Evolutionary conservation across 257 asterid species (phyloP).

Genomic region (Paraleonurus japonicus): DNA sequence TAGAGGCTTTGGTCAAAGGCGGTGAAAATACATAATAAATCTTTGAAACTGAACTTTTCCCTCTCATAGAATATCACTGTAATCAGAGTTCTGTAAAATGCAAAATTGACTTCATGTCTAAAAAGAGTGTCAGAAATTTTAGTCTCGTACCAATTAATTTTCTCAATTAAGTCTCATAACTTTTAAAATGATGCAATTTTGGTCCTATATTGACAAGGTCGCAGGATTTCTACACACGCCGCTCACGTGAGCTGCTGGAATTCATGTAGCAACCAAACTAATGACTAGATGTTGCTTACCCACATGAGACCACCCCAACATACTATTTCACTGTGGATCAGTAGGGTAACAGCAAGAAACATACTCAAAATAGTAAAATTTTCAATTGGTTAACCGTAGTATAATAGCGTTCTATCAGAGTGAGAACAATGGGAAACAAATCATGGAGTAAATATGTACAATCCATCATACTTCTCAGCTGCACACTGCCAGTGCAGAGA

Average conservation of each 20-base stretch:
- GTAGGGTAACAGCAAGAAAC: not conserved
- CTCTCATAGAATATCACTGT: not conserved
- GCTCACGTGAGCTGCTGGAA: too few relatives aligned
- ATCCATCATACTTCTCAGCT: conserved; percentile 98
- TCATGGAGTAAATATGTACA: conserved; percentile 38
- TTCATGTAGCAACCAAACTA: too few relatives aligned
- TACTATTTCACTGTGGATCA: not conserved
- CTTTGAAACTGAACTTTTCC: not conserved
- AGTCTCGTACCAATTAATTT: too few relatives aligned
- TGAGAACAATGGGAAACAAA: conserved; percentile 13
- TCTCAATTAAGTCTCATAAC: too few relatives aligned
- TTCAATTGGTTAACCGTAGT: not conserved
- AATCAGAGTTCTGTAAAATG: too few relatives aligned
- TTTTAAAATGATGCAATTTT: too few relatives aligned
- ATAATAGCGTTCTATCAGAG: not conserved
- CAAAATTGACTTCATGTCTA: too few relatives aligned
- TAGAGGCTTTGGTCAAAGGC: not conserved
- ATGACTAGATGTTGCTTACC: too few relatives aligned
- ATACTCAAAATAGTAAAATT: not conserved
- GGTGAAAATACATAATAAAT: not conserved
- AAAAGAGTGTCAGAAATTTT: too few relatives aligned
- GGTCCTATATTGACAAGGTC: too few relatives aligned
- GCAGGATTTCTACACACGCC: too few relatives aligned
- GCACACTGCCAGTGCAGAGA: conserved; percentile 99
- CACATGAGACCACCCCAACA: too few relatives aligned